These are phyloP conservation scores for Nothophoma quercina DNA, from an alignment of 2,329 filamentous ascomycete species.

Conservation along the genomic window DNA sequence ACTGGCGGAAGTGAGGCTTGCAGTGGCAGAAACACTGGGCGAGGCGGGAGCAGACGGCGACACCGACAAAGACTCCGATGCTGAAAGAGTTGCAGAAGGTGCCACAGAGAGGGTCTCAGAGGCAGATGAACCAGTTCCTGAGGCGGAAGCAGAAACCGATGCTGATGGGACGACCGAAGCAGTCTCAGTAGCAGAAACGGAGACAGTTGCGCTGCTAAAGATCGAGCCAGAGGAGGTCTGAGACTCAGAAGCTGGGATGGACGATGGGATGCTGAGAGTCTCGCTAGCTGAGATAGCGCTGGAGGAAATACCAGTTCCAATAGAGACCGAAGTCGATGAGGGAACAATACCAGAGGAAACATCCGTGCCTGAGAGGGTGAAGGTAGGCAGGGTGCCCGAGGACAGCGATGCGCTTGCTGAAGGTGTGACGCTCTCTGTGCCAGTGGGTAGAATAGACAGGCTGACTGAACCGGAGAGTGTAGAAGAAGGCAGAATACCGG, in stretches of 20 bases:
- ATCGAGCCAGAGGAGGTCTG: conserved; percentile 13
- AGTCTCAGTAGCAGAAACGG: conserved; percentile 6
- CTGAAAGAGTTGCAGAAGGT: conserved; percentile 8
- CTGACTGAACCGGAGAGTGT: conserved; percentile 10
- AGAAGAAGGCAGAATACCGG: conserved; percentile 19
- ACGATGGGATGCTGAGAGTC: conserved; percentile 27
- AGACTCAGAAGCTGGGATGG: conserved; percentile 30
- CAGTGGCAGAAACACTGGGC: conserved; percentile 3
- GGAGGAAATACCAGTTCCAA: conserved; percentile 10
- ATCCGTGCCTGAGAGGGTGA: conserved; percentile 18
- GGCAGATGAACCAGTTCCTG: conserved; percentile 1
- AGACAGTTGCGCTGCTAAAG: conserved; percentile 2
- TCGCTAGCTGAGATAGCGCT: conserved; percentile 15
- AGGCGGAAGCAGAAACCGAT: conserved; percentile 1
- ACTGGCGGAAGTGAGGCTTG: conserved; percentile 10
- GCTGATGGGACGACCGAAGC: neutral
- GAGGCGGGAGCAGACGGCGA: conserved; percentile 14
- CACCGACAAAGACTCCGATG: conserved; percentile 10
- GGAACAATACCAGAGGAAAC: conserved; percentile 12
- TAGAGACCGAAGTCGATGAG: conserved; percentile 1
- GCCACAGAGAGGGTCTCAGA: conserved; percentile 3
- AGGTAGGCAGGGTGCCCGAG: conserved; percentile 20
- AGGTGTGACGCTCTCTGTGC: conserved; percentile 6
- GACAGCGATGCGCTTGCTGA: conserved; percentile 14
- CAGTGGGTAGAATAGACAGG: conserved; percentile 10